Conservation (phyloP, 192 early-diverging fungal species). For the Chytriomyces sp. region DNA sequence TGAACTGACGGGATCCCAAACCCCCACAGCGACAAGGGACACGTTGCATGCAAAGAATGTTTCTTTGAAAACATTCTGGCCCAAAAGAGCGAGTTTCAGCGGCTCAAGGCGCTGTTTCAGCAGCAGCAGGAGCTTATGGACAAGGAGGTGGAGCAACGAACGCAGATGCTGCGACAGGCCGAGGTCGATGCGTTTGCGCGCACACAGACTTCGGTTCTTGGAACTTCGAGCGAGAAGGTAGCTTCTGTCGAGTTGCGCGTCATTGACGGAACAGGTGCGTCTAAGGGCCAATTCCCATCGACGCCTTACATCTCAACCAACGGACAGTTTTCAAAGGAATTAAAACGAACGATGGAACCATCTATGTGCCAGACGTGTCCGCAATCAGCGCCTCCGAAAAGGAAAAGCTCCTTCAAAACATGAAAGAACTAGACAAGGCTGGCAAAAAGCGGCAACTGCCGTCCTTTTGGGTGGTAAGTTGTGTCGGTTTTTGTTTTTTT, state of each 20-base stretch:
- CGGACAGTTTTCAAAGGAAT: constrained; percentile 38
- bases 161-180: constrained; percentile 51
- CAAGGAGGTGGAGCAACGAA: constrained; percentile 42
- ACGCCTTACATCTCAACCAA: not conserved
- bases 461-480: constrained; percentile 72
- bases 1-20: constrained; percentile 10
- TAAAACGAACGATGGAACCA: constrained; percentile 30
- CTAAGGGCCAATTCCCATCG: not conserved
- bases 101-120: constrained; percentile 53
- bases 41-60: constrained; percentile 90
- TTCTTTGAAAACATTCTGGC: constrained; percentile 78
- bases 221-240: constrained; percentile 17
- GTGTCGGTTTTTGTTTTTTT: constrained; percentile 14
- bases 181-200: constrained; percentile 67
- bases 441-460: constrained; percentile 45
- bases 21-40: constrained; percentile 56
- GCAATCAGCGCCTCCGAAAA: constrained; percentile 2
- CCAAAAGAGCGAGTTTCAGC: constrained; percentile 79
- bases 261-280: constrained; percentile 30
- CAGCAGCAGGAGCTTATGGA: constrained; percentile 49
- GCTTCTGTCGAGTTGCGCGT: constrained; percentile 25
- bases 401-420: constrained; percentile 15
- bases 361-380: constrained; percentile 29
- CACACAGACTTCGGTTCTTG: constrained; percentile 56
- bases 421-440: constrained; percentile 19